These are phyloP conservation scores for Fusarium falciforme DNA, from an alignment of 2,329 filamentous ascomycete species.

Conservation along the genomic window DNA sequence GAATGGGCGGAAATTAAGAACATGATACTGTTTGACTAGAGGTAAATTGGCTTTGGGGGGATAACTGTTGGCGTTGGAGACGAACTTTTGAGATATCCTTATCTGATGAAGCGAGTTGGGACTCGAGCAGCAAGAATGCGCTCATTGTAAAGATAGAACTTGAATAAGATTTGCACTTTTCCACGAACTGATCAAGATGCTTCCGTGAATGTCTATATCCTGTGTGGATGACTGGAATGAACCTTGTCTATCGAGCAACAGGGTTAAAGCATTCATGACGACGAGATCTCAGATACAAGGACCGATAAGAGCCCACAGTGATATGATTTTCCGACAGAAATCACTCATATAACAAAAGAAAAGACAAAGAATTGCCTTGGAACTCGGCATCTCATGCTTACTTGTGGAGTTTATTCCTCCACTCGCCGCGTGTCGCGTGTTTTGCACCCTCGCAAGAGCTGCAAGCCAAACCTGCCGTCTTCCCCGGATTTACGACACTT, in stretches of 20 bases:
- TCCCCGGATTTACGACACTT: slow-evolving; percentile 31
- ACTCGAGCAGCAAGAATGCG: neutral
- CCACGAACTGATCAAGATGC: neutral
- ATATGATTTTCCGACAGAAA: neutral
- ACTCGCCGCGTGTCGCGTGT: slow-evolving; percentile 21
- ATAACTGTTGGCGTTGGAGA: slow-evolving; percentile 26
- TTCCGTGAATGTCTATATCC: neutral
- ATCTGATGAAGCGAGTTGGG: slow-evolving; percentile 25
- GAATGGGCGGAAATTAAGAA: slow-evolving; percentile 40
- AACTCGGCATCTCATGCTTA: slow-evolving; percentile 9
- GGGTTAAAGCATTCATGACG: neutral
- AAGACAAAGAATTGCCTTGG: slow-evolving; percentile 8
- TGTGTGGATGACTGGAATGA: neutral
- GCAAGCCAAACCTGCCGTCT: slow-evolving; percentile 8
- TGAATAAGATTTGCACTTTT: neutral
- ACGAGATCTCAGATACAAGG: neutral
- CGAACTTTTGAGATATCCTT: slow-evolving; percentile 31
- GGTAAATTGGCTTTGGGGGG: neutral
- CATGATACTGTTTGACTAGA: slow-evolving; percentile 7
- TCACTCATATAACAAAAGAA: neutral
- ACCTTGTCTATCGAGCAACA: neutral
- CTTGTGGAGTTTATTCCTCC: slow-evolving; percentile 11
- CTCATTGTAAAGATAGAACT: slow-evolving; percentile 26
- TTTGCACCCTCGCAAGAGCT: neutral
- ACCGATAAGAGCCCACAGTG: neutral